phyloP scores from a whole-genome alignment of 768 basidiomycete genomes.

The Lentinula lateritia region DNA sequence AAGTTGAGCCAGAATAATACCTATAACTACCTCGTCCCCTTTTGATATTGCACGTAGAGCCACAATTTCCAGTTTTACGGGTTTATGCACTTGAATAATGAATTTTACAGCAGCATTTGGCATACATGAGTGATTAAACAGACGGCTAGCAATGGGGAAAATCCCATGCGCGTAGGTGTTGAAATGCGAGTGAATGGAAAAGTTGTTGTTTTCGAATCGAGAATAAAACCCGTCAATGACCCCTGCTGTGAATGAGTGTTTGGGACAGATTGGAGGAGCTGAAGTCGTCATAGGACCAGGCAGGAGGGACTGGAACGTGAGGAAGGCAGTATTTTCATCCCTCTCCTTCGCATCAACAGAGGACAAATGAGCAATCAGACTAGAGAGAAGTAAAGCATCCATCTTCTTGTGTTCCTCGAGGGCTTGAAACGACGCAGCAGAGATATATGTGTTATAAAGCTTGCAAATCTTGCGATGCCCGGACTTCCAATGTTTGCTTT shows the following conservation, averaged over 20 bases:
- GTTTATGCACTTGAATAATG: constrained; percentile 27
- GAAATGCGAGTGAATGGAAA: constrained; percentile 70
- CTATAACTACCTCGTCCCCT: constrained; percentile 57
- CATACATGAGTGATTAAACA: constrained; percentile 78
- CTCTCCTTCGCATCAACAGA: constrained; percentile 13
- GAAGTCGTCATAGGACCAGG: constrained; percentile 28
- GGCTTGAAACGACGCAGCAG: constrained; percentile 40
- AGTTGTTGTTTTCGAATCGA: constrained; percentile 80
- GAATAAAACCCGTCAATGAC: constrained; percentile 35
- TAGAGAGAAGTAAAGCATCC: constrained; percentile 61
- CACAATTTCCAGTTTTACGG: constrained; percentile 57
- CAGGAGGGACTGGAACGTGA: constrained; percentile 38
- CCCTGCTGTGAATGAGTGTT: constrained; percentile 18
- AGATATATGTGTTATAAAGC: constrained; percentile 36
- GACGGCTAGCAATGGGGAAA: constrained; percentile 71
- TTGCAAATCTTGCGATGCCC: constrained; percentile 73
- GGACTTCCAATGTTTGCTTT: constrained; percentile 58
- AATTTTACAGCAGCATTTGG: constrained; percentile 71
- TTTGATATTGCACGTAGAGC: constrained; percentile 49
- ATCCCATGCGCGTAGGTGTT: constrained; percentile 67
- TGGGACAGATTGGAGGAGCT: constrained; percentile 27
- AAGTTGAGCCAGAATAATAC: constrained; percentile 3
- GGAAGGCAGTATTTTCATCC: constrained; percentile 19
- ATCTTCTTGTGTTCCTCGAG: constrained; percentile 49
- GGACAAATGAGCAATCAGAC: constrained; percentile 43